Evolutionary conservation across 108 stramenopile species (phyloP).

Genomic region (Mediolabrus comicus): DNA sequence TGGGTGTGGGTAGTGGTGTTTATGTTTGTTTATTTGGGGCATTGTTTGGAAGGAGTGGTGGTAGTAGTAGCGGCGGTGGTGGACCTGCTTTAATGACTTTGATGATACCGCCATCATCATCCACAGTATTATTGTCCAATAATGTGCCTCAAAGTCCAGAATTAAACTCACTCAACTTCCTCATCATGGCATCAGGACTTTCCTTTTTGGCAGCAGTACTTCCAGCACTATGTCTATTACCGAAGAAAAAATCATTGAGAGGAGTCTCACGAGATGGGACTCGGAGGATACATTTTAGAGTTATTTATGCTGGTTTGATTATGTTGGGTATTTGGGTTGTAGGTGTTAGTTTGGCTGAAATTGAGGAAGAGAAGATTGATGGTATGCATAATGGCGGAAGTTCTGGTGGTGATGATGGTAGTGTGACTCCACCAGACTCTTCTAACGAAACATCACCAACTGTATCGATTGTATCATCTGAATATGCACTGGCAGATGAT

Average conservation of each 20-base stretch:
- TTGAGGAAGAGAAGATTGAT: constrained; percentile 21
- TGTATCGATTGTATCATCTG: not conserved
- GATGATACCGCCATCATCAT: not conserved
- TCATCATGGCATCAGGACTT: constrained; percentile 77
- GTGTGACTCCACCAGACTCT: constrained; percentile 1
- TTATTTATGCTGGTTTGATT: constrained; percentile 64
- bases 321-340: constrained; percentile 62
- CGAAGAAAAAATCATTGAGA: constrained; percentile 37
- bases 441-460: not conserved
- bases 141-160: constrained; percentile 10
- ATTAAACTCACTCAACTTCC: constrained; percentile 61
- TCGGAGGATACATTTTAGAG: constrained; percentile 64
- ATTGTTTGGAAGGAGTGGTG: constrained; percentile 43
- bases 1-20: constrained; percentile 69
- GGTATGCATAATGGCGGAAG: constrained; percentile 6
- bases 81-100: not conserved
- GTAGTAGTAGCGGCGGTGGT: not conserved
- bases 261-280: constrained; percentile 51
- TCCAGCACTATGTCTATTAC: constrained; percentile 62
- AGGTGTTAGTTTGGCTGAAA: constrained; percentile 42
- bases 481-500: not conserved
- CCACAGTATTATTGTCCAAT: not conserved
- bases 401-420: not conserved
- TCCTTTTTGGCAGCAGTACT: constrained; percentile 57
- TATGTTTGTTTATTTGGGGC: constrained; percentile 66